phyloP scores from a whole-genome alignment of 495 filamentous ascomycete genomes.

The Penicillium maclennaniae region DNA sequence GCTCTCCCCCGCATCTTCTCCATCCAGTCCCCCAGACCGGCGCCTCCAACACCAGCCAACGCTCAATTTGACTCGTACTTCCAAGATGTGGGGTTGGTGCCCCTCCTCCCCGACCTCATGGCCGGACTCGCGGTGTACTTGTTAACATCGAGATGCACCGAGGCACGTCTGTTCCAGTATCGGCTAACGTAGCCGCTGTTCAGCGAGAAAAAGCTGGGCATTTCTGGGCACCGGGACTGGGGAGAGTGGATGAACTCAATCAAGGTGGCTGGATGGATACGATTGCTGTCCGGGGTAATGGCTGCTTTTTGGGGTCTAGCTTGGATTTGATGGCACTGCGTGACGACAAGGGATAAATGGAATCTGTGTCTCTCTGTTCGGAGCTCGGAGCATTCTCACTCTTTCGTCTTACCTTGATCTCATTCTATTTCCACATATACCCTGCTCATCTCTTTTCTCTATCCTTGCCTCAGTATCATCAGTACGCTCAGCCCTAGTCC shows the following conservation, averaged over 20 bases:
- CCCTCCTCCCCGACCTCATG: not conserved
- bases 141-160: not conserved
- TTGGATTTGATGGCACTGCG: not conserved
- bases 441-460: not conserved
- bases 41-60: not conserved
- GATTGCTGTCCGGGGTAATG: not conserved
- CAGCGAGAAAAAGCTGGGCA: not conserved
- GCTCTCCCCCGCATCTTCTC: not conserved
- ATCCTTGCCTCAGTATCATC: no score
- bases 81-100: not conserved
- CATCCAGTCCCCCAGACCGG: constrained; percentile 2
- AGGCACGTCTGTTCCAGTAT: not conserved
- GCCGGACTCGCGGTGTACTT: not conserved
- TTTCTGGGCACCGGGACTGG: not conserved
- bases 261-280: not conserved
- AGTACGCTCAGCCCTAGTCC: no score
- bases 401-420: not conserved
- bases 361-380: not conserved
- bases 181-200: not conserved
- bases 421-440: not conserved
- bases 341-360: not conserved
- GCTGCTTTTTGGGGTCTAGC: not conserved
- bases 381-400: not conserved
- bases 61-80: not conserved
- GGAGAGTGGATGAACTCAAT: not conserved